A percentile compares a stretch with the other conserved stretches of the same genome.
These are phyloP conservation scores for Spizellomyces sp. DNA, from an alignment of 192 early-diverging fungal genomes.

Conservation along the genomic window DNA sequence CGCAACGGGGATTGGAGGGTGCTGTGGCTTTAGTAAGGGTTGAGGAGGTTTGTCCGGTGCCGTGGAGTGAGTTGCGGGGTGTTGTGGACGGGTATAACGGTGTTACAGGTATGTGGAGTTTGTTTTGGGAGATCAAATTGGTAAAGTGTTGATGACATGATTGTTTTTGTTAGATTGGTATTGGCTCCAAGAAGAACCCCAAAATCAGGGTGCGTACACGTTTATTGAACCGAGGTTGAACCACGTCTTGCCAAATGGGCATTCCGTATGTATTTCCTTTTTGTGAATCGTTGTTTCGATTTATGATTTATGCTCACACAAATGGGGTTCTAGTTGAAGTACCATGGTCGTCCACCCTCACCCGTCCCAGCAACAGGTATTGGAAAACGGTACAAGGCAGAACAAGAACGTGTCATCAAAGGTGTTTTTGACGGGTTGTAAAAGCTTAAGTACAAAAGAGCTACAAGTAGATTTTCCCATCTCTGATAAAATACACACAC, in stretches of 20 bases:
- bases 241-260: slow-evolving; percentile 66
- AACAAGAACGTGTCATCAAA: slow-evolving; percentile 49
- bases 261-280: slow-evolving; percentile 4
- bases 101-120: slow-evolving; percentile 49
- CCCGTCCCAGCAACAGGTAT: slow-evolving; percentile 85
- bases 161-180: slow-evolving; percentile 36
- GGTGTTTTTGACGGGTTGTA: slow-evolving; percentile 33
- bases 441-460: not conserved
- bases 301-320: not conserved
- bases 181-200: slow-evolving; percentile 82
- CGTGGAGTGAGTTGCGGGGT: slow-evolving; percentile 61
- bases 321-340: slow-evolving; percentile 41
- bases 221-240: slow-evolving; percentile 86
- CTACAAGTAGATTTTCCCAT: too few species aligned
- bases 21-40: slow-evolving; percentile 81
- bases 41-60: slow-evolving; percentile 94
- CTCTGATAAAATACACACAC: too few species aligned
- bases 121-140: not conserved
- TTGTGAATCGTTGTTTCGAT: not conserved
- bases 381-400: slow-evolving; percentile 65
- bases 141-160: slow-evolving; percentile 10
- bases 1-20: slow-evolving; percentile 46
- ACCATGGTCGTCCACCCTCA: slow-evolving; percentile 72
- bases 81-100: slow-evolving; percentile 67
- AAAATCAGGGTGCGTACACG: slow-evolving; percentile 87